These are phyloP conservation scores for Geotrichum europaeum DNA, from an alignment of 1,139 yeast genomes.

Conservation along the genomic window DNA sequence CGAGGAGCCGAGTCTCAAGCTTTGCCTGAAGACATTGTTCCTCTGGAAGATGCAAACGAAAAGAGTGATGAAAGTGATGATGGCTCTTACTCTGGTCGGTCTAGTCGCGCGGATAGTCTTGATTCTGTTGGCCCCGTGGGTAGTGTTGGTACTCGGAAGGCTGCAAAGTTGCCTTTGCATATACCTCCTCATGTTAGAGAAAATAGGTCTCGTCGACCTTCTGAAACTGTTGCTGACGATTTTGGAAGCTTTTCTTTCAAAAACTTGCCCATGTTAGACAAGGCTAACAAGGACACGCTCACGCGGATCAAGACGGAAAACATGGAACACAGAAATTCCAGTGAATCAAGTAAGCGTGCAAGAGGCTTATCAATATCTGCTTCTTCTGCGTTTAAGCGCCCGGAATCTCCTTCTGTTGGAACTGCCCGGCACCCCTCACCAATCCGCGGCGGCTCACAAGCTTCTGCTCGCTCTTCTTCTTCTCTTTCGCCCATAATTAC, in stretches of 20 bases:
- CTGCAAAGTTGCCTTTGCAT: conserved; percentile 37
- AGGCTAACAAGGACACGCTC: conserved; percentile 89
- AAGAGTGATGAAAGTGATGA: conserved; percentile 14
- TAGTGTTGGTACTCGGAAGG: not conserved
- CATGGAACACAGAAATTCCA: conserved; percentile 38
- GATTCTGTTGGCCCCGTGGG: conserved; percentile 17
- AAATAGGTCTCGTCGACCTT: conserved; percentile 55
- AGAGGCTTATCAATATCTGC: conserved; percentile 28
- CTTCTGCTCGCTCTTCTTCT: conserved; percentile 16
- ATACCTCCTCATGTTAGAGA: conserved; percentile 55
- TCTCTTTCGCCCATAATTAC: conserved; percentile 20
- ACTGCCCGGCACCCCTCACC: conserved; percentile 15
- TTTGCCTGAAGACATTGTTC: conserved; percentile 23
- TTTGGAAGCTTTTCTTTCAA: conserved; percentile 93
- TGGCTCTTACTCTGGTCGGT: conserved; percentile 15
- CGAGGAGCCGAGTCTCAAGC: conserved; percentile 64
- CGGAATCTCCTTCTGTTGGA: conserved; percentile 17
- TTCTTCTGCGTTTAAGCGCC: conserved; percentile 14
- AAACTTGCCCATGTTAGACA: conserved; percentile 82
- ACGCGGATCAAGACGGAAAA: conserved; percentile 82
- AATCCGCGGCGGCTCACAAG: conserved; percentile 7
- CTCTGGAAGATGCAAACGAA: conserved; percentile 26
- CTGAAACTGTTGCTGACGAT: conserved; percentile 54
- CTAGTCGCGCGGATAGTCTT: conserved; percentile 19
- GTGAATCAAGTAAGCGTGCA: conserved; percentile 17